Evolutionary conservation across 2,329 filamentous ascomycete genomes (phyloP), one percentile per base, ranked within the genome.

Genomic region (Exophiala mesophila): DNA sequence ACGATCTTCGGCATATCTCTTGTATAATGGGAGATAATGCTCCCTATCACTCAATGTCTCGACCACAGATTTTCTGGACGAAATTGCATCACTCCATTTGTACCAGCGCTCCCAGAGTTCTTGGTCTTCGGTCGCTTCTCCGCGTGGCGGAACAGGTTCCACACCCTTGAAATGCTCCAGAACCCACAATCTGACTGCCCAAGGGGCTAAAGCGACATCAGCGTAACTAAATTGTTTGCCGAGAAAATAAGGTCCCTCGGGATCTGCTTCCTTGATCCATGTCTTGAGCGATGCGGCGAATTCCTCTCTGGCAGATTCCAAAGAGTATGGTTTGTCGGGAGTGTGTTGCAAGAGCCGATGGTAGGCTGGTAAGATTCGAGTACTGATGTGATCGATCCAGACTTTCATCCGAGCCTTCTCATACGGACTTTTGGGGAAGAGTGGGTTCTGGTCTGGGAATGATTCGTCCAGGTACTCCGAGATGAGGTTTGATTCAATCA

Each of bases 391-490:
- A 52, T 88, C 83, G 30, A 81, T 82, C 84, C 84, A 89, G 37
- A 89, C 76, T 23, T 82, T 68, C 30, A 76, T 78, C 15, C 78
- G 63, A 3, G 85, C 85, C 39, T 76, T 71, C 40, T 78, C 71
- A 55, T 86, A 89, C 0, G 77, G 67, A 41, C 80, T 77, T 0
- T 61, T 56, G 0, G 84, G 80, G 7, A 85, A 63, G 3, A 89
- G 60, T 1, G 63, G 59, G 2, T 69, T 70, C 61, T 57, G 72
- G 3, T 69, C 68, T 0, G 72, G 66, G 47, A 78, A 88, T 0
- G 77, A 78, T 49, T 89, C 84, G 50, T 90, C 80, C 1, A 90
- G 69, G 52, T 85, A 90, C 59, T 88, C 83, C 63, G 79, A 81
- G 26, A 90, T 72, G 34, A 89, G 76, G 5, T 70, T 77, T 56